phyloP scores from a whole-genome alignment of 2,329 filamentous ascomycete genomes.

The Aphanoascus verrucosus region DNA sequence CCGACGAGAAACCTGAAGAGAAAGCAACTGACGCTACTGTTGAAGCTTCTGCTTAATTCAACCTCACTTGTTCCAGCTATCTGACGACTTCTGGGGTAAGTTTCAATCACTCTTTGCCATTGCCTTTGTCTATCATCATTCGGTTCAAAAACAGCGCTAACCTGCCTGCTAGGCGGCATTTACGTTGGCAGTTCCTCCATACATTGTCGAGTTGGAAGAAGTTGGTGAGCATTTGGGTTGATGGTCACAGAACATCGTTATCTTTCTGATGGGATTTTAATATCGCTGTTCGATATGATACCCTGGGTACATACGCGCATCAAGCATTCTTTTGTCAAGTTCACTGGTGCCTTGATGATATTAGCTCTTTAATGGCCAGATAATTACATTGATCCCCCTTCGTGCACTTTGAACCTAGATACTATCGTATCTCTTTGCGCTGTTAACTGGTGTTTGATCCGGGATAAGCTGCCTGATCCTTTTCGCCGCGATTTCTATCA shows the following conservation, averaged over 20 bases:
- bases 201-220: slow-evolving; percentile 15
- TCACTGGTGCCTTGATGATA: too few relatives aligned
- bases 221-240: too few relatives aligned
- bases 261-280: too few relatives aligned
- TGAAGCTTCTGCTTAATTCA: background rate
- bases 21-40: background rate
- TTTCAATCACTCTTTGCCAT: background rate
- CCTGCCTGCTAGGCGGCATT: background rate
- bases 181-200: background rate
- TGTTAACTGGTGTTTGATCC: background rate
- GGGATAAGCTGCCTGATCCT: too few relatives aligned
- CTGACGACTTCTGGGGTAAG: background rate
- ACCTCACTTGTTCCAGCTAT: background rate
- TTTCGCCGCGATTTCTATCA: too few relatives aligned
- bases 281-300: too few relatives aligned
- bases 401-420: background rate
- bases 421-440: background rate
- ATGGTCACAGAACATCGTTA: too few relatives aligned
- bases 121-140: background rate
- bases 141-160: too few relatives aligned
- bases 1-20: background rate
- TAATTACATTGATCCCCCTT: background rate
- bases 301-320: too few relatives aligned
- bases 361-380: background rate
- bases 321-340: too few relatives aligned